phyloP scores from a whole-genome alignment of 2,329 filamentous ascomycete species.

The Talaromyces atroroseus region DNA sequence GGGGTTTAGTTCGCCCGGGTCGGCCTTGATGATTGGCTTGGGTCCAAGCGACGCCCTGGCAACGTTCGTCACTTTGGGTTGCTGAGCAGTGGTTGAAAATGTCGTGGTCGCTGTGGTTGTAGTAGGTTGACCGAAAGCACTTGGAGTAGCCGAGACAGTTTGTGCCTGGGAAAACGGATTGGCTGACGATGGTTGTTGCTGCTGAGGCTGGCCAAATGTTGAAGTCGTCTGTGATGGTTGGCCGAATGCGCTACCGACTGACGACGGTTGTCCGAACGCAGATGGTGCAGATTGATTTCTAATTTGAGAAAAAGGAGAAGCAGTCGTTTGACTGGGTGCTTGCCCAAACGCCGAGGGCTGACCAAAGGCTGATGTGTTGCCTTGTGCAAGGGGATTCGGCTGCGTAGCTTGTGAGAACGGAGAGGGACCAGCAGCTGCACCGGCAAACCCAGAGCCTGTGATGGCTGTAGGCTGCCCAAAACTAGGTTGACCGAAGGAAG shows the following conservation, averaged over 20 bases:
- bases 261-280: conserved; percentile 14
- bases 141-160: conserved; percentile 23
- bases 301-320: conserved; percentile 29
- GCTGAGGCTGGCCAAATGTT: conserved; percentile 28
- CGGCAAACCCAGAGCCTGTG: conserved; percentile 30
- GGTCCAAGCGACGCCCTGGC: conserved; percentile 20
- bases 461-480: conserved; percentile 24
- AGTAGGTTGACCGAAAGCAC: conserved; percentile 25
- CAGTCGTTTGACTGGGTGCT: conserved; percentile 24
- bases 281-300: conserved; percentile 16
- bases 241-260: not conserved
- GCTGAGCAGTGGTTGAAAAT: conserved; percentile 21
- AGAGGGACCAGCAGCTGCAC: conserved; percentile 26
- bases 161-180: conserved; percentile 23
- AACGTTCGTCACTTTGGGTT: conserved; percentile 17
- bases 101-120: conserved; percentile 17
- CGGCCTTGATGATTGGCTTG: conserved; percentile 23
- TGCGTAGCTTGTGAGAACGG: conserved; percentile 39
- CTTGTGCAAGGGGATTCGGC: conserved; percentile 6
- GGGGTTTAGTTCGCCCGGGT: conserved; percentile 27
- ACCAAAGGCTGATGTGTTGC: conserved; percentile 1
- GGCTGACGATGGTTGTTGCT: not conserved
- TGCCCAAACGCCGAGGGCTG: conserved; percentile 39
- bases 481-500: conserved; percentile 39
- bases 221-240: conserved; percentile 14